phyloP scores from a whole-genome alignment of 148 eudicot species.

The Chenopodium quinoa region DNA sequence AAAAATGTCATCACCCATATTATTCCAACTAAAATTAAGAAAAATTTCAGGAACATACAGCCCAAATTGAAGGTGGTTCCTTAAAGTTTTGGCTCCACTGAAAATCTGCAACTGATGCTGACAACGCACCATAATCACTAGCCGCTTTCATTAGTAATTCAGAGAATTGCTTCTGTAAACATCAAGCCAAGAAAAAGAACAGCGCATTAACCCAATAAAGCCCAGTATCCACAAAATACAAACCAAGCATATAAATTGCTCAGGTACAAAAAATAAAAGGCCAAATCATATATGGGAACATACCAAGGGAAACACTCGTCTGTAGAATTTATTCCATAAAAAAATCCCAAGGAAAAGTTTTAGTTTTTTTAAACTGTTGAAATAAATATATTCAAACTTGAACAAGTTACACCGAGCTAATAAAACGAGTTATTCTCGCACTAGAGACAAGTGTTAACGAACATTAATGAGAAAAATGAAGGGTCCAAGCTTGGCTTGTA shows the following conservation, averaged over 20 bases:
- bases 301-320: not conserved
- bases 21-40: not conserved
- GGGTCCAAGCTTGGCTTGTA: no score
- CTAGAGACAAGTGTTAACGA: no score
- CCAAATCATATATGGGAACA: not conserved
- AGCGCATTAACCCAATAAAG: not conserved
- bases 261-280: not conserved
- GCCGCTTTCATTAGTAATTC: constrained; percentile 97
- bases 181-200: constrained; percentile 12
- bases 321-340: no score
- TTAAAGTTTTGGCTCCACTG: constrained; percentile 97
- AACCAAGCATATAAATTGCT: not conserved
- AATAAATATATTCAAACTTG: no score
- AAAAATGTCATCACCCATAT: not conserved
- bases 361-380: no score
- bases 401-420: no score
- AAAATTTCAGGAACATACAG: constrained; percentile 41
- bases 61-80: constrained; percentile 94
- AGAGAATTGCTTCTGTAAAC: constrained; percentile 89
- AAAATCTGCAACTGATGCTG: constrained; percentile 88
- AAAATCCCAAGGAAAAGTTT: no score
- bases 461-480: no score
- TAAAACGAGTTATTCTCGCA: no score
- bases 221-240: not conserved
- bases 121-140: constrained; percentile 95